Percentiles rank a stretch among this genome's conserved stretches.
Conservation (phyloP, 768 basidiomycete species). For the Ramaria sp. region DNA sequence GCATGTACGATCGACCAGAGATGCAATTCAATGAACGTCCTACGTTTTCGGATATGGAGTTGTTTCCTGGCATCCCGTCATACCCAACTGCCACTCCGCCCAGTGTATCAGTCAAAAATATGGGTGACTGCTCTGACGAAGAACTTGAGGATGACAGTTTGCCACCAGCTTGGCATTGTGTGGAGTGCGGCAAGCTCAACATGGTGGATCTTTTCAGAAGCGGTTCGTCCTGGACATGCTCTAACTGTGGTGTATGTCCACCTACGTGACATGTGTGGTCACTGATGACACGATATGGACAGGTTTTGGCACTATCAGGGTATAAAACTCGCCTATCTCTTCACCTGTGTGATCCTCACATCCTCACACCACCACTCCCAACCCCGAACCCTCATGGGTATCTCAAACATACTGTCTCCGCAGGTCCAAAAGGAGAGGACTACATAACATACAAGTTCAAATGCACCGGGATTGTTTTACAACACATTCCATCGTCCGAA, state of each 20-base stretch:
- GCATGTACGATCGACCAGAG: not conserved
- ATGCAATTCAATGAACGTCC: not conserved
- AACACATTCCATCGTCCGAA: not conserved
- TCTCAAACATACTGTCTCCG: not conserved
- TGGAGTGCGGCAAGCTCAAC: slow-evolving; percentile 2
- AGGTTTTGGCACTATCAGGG: not conserved
- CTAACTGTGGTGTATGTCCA: not conserved
- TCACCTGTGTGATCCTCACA: not conserved
- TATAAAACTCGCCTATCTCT: not conserved
- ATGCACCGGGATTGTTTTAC: not conserved
- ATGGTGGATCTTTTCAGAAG: not conserved
- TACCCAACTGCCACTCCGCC: not conserved
- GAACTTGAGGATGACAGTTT: not conserved
- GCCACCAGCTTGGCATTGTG: not conserved
- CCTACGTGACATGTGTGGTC: not conserved
- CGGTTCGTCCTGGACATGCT: not conserved
- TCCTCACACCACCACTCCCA: not conserved
- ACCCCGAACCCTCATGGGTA: not conserved
- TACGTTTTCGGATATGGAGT: not conserved
- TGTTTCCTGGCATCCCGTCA: not conserved
- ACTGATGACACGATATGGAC: not conserved
- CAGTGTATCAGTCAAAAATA: not conserved
- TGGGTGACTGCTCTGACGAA: not conserved
- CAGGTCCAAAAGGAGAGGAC: not conserved
- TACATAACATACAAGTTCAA: not conserved